phyloP scores from a whole-genome alignment of 2,329 filamentous ascomycete genomes.

The Purpureocillium lavendulum region DNA sequence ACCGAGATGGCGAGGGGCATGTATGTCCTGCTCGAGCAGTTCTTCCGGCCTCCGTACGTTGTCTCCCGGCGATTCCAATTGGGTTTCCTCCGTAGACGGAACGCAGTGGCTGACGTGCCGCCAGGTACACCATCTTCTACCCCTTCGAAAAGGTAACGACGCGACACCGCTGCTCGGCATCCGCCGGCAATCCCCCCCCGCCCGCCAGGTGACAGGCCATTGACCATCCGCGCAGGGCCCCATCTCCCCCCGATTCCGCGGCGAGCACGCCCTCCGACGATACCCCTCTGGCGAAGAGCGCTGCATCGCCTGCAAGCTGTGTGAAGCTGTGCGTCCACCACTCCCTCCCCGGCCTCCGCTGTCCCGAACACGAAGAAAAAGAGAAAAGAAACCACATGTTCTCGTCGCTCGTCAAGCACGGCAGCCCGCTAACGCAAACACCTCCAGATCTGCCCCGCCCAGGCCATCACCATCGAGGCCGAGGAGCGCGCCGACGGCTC shows the following conservation, averaged over 20 bases:
- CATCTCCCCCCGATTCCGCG: conserved; percentile 95
- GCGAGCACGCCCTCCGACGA: conserved; percentile 90
- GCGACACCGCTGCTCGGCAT: conserved; percentile 3
- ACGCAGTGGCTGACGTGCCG: conserved; percentile 2
- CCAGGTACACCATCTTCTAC: conserved; percentile 94
- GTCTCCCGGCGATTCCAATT: background rate
- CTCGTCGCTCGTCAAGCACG: too few species aligned
- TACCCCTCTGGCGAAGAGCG: conserved; percentile 98
- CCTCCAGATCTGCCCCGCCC: conserved; percentile 76
- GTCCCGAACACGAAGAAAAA: too few species aligned
- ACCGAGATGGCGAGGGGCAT: conserved; percentile 95
- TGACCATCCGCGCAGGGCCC: conserved; percentile 53
- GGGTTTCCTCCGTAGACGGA: too few species aligned
- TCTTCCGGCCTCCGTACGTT: conserved; percentile 93
- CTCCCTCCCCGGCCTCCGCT: background rate
- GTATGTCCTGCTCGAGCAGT: conserved; percentile 97
- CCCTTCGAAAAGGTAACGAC: conserved; percentile 80
- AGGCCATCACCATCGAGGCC: conserved; percentile 98
- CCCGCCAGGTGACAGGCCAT: too few species aligned
- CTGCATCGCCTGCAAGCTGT: conserved; percentile 99
- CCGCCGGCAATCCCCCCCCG: too few species aligned
- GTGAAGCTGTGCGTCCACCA: conserved; percentile 61
- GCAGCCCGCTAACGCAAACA: background rate
- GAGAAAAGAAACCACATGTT: too few species aligned
- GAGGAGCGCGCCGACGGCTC: conserved; percentile 96